Percentiles rank a stretch among this genome's conserved stretches.
phyloP scores from a whole-genome alignment of 2,329 filamentous ascomycete species.

The Penicillium sclerotiorum region DNA sequence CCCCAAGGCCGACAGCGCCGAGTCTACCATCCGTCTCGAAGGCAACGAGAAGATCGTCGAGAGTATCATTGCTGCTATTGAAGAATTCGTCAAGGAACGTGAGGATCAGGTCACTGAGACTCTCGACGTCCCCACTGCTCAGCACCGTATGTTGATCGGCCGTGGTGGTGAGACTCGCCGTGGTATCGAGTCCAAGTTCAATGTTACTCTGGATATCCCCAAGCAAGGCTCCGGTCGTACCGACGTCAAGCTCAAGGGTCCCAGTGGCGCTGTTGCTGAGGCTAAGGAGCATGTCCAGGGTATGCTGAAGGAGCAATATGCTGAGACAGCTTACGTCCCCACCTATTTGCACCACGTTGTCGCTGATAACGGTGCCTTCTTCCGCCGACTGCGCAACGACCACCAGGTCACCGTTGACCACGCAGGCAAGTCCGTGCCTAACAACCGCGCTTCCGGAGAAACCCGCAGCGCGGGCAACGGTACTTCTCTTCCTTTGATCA shows the following conservation, averaged over 20 bases:
- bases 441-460: slow-evolving; percentile 62
- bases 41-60: slow-evolving; percentile 82
- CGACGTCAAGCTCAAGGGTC: slow-evolving; percentile 82
- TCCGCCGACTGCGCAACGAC: slow-evolving; percentile 85
- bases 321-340: slow-evolving; percentile 84
- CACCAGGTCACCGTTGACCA: slow-evolving; percentile 91
- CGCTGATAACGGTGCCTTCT: slow-evolving; percentile 83
- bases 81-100: slow-evolving; percentile 78
- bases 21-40: slow-evolving; percentile 83
- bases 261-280: slow-evolving; percentile 75
- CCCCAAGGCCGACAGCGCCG: slow-evolving; percentile 82
- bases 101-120: slow-evolving; percentile 78
- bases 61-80: slow-evolving; percentile 80
- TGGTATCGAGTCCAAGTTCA: slow-evolving; percentile 82
- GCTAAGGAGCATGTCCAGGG: slow-evolving; percentile 80
- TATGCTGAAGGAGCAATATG: slow-evolving; percentile 81
- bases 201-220: slow-evolving; percentile 85
- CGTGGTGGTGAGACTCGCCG: slow-evolving; percentile 86
- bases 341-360: slow-evolving; percentile 80
- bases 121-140: slow-evolving; percentile 82
- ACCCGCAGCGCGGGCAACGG: slow-evolving; percentile 59
- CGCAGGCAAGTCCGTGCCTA: slow-evolving; percentile 74
- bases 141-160: slow-evolving; percentile 89
- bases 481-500: slow-evolving; percentile 80
- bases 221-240: slow-evolving; percentile 83